These are phyloP conservation scores for Schizosaccharomyces cryophilus DNA, from an alignment of 805 yeast genomes.

Conservation along the genomic window DNA sequence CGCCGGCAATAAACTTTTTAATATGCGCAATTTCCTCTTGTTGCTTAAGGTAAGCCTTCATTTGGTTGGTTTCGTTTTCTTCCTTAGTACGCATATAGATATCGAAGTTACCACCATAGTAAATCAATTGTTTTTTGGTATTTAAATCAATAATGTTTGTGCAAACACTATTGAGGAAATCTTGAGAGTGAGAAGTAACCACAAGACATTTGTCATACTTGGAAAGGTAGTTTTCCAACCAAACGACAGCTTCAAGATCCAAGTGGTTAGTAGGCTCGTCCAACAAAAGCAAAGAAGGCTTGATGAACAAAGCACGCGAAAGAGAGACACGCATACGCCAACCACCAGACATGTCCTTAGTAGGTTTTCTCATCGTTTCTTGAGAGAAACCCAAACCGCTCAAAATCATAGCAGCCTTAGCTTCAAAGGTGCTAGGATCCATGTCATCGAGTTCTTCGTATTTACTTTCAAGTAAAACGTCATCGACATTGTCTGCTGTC, in stretches of 20 bases:
- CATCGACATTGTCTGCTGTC: slow-evolving; percentile 84
- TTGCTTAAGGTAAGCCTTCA: slow-evolving; percentile 89
- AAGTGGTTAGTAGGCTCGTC: slow-evolving; percentile 99
- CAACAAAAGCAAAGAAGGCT: slow-evolving; percentile 78
- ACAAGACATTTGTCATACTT: slow-evolving; percentile 82
- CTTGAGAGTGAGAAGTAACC: slow-evolving; percentile 92
- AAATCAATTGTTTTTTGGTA: slow-evolving; percentile 32
- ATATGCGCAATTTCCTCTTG: slow-evolving; percentile 97
- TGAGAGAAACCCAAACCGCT: slow-evolving; percentile 93
- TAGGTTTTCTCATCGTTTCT: slow-evolving; percentile 67
- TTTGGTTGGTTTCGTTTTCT: slow-evolving; percentile 89
- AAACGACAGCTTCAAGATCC: slow-evolving; percentile 97
- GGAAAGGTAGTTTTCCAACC: slow-evolving; percentile 95
- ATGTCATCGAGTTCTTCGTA: slow-evolving; percentile 87
- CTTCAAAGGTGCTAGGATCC: slow-evolving; percentile 91
- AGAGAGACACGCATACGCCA: slow-evolving; percentile 99
- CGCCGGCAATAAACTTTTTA: slow-evolving; percentile 95
- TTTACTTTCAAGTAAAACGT: slow-evolving; percentile 56
- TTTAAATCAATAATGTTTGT: slow-evolving; percentile 96
- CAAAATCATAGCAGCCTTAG: slow-evolving; percentile 84
- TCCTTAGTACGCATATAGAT: slow-evolving; percentile 81
- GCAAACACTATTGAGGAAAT: slow-evolving; percentile 97
- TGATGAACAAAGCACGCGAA: slow-evolving; percentile 91
- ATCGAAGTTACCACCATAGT: slow-evolving; percentile 97
- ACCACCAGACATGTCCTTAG: slow-evolving; percentile 99